These are phyloP conservation scores for Cadophora gregata DNA, from an alignment of 2,329 filamentous ascomycete species.

Conservation along the genomic window DNA sequence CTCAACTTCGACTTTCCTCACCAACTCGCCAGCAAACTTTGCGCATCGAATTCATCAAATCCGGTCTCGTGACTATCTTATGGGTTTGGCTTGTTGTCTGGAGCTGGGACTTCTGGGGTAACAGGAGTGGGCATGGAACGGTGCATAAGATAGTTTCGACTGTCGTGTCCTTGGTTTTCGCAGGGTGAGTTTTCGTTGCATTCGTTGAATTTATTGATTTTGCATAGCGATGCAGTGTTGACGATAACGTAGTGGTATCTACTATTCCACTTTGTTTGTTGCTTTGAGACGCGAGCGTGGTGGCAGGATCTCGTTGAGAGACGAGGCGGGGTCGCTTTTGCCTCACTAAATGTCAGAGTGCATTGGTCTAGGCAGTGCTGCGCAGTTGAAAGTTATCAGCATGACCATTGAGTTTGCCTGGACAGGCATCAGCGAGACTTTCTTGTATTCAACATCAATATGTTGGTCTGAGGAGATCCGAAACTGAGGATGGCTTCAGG, in stretches of 20 bases:
- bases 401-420: no score
- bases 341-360: not conserved
- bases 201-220: not conserved
- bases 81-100: constrained; percentile 9
- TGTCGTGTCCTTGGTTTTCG: not conserved
- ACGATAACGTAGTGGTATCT: not conserved
- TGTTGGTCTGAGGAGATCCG: no score
- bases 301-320: constrained; percentile 15
- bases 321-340: constrained; percentile 11
- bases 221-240: not conserved
- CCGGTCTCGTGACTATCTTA: not conserved
- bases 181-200: constrained; percentile 3
- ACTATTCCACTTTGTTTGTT: constrained; percentile 13
- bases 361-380: no score
- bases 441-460: no score
- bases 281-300: constrained; percentile 5
- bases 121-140: not conserved
- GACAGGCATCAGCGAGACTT: no score
- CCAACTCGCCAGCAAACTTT: constrained; percentile 17
- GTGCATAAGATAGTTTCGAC: constrained; percentile 2
- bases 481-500: no score
- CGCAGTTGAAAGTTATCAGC: no score
- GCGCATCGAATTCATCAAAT: constrained; percentile 9
- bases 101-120: not conserved
- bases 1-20: constrained; percentile 7